These are phyloP conservation scores for Globisporangium nodosum DNA, from an alignment of 352 stramenopile genomes.

Conservation along the genomic window DNA sequence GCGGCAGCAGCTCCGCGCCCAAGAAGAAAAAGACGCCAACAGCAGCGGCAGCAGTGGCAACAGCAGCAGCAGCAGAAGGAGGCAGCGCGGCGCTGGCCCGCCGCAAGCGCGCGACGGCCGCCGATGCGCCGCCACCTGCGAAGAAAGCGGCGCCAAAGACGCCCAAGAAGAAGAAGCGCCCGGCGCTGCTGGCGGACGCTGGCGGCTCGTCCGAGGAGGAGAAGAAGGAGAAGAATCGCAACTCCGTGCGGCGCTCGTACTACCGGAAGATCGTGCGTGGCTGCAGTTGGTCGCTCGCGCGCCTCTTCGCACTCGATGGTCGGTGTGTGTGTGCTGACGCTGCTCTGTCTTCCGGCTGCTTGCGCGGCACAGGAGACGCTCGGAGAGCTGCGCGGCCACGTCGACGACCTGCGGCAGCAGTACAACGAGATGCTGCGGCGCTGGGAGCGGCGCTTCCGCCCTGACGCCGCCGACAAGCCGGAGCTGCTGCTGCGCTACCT, in stretches of 20 bases:
- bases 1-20: constrained; percentile 1
- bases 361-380: constrained; percentile 29
- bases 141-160: no score
- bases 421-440: constrained; percentile 37
- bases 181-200: neutral
- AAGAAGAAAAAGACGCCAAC: constrained; percentile 1
- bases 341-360: no score
- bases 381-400: constrained; percentile 32
- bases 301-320: neutral
- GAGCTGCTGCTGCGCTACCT: constrained; percentile 41
- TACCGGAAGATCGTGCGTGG: constrained; percentile 43
- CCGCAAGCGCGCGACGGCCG: no score
- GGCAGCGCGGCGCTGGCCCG: neutral
- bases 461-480: constrained; percentile 20
- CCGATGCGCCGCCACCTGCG: no score
- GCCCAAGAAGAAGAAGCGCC: neutral
- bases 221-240: constrained; percentile 53
- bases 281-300: neutral
- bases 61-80: neutral
- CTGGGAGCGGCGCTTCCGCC: constrained; percentile 26
- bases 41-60: neutral
- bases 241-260: constrained; percentile 49
- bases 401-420: constrained; percentile 38
- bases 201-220: constrained; percentile 22
- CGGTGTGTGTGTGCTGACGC: neutral